Percentiles rank a stretch among this genome's conserved stretches.
These are phyloP conservation scores for Tolypocladium guangdongense DNA, from an alignment of 2,329 filamentous ascomycete species.

Conservation along the genomic window DNA sequence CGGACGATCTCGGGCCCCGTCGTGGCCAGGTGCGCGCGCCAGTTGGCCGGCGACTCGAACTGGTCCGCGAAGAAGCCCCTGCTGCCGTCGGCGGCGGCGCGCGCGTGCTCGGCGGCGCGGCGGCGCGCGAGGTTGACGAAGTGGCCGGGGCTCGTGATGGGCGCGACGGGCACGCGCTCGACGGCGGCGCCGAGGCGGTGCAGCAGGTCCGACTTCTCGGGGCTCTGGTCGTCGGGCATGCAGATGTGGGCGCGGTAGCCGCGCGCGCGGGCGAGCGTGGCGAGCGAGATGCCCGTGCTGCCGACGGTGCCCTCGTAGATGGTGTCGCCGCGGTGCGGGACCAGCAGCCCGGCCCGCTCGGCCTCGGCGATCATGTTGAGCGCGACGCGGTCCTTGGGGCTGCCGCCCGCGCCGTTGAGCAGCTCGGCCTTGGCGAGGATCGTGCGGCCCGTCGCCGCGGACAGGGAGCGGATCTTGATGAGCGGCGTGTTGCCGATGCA, in stretches of 20 bases:
- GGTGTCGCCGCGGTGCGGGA: constrained; percentile 74
- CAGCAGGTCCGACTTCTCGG: constrained; percentile 82
- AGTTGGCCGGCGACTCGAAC: constrained; percentile 88
- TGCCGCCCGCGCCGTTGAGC: constrained; percentile 86
- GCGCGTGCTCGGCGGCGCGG: constrained; percentile 65
- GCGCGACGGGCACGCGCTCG: constrained; percentile 79
- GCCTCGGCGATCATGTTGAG: constrained; percentile 78
- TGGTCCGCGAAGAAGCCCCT: constrained; percentile 91
- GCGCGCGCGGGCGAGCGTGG: constrained; percentile 73
- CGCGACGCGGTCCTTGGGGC: constrained; percentile 90
- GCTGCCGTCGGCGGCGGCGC: constrained; percentile 43
- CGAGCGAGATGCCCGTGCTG: constrained; percentile 90
- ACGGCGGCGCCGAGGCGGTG: constrained; percentile 86
- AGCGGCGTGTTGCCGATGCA: constrained; percentile 92
- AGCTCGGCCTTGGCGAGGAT: constrained; percentile 95
- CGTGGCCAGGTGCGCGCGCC: constrained; percentile 65
- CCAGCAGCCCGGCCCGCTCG: constrained; percentile 65
- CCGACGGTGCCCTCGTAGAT: constrained; percentile 97
- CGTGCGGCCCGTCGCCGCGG: constrained; percentile 73
- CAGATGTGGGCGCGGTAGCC: constrained; percentile 93
- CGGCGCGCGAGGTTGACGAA: constrained; percentile 86
- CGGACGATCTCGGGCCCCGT: constrained; percentile 85
- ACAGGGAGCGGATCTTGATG: constrained; percentile 75
- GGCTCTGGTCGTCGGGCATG: constrained; percentile 87
- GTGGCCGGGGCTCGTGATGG: constrained; percentile 86